phyloP scores from a whole-genome alignment of 495 filamentous ascomycete genomes.

The Hypomontagnella submonticulosa region DNA sequence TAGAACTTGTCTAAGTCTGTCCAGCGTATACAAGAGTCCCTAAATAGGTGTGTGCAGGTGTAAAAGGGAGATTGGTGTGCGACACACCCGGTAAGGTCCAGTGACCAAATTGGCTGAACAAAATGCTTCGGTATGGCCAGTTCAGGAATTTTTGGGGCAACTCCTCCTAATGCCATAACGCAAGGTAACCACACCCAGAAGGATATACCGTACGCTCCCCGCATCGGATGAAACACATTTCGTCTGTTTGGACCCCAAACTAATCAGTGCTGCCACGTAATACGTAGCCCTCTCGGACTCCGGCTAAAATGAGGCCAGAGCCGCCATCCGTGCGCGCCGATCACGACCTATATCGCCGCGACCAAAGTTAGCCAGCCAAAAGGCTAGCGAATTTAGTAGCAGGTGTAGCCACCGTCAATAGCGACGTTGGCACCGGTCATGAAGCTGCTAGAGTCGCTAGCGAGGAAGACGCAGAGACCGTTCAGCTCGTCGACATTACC shows the following conservation, averaged over 20 bases:
- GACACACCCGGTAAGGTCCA: conserved; percentile 5
- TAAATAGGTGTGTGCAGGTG: conserved; percentile 15
- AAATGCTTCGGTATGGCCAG: not conserved
- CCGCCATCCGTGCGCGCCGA: conserved; percentile 19
- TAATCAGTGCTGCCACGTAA: conserved; percentile 28
- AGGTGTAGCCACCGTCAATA: conserved; percentile 72
- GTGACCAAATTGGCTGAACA: not conserved
- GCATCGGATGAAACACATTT: conserved; percentile 27
- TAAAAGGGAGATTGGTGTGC: conserved; percentile 17
- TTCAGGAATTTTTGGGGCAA: conserved; percentile 18
- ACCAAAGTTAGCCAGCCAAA: conserved; percentile 17
- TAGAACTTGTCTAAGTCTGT: conserved; percentile 14
- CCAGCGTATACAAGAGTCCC: conserved; percentile 12
- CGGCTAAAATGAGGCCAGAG: conserved; percentile 35
- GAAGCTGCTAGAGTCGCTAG: conserved; percentile 76
- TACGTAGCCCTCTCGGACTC: conserved; percentile 8
- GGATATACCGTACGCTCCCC: conserved; percentile 15
- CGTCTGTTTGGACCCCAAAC: conserved; percentile 21
- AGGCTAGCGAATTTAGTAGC: conserved; percentile 48
- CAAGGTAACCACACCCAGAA: conserved; percentile 34
- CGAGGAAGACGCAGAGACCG: conserved; percentile 79
- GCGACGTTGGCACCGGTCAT: conserved; percentile 84
- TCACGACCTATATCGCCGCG: conserved; percentile 17
- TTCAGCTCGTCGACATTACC: conserved; percentile 82
- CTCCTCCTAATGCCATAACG: conserved; percentile 24